These are phyloP conservation scores for Amaranthus palmeri DNA, from an alignment of 148 eudicot genomes.

Conservation along the genomic window DNA sequence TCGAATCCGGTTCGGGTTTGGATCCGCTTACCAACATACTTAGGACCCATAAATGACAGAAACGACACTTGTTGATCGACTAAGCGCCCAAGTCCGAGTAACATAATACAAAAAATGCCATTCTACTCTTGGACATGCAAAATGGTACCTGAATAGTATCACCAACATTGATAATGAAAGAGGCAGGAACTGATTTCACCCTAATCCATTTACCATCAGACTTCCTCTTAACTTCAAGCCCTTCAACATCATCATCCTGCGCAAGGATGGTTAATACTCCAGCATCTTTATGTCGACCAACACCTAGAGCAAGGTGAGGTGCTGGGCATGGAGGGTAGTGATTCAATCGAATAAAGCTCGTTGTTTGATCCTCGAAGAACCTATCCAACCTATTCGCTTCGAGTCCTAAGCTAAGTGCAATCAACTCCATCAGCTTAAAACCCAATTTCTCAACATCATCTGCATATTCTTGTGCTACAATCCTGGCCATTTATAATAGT, in stretches of 20 bases:
- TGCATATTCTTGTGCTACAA: conserved; percentile 19
- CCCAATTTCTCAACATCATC: conserved; percentile 15
- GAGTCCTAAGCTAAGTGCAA: conserved; percentile 21
- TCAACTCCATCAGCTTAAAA: conserved; percentile 14
- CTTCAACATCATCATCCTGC: conserved; percentile 38
- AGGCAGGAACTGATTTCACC: conserved; percentile 36
- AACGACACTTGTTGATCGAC: too few relatives aligned
- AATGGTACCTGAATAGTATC: conserved; percentile 29
- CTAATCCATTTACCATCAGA: conserved; percentile 45
- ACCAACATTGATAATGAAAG: conserved; percentile 43
- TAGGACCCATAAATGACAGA: too few relatives aligned
- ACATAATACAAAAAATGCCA: too few relatives aligned
- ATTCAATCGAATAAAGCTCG: too few relatives aligned
- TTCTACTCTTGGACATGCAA: too few relatives aligned
- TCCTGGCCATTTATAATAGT: conserved; percentile 1
- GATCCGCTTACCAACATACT: too few relatives aligned
- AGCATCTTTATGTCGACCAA: conserved; percentile 41
- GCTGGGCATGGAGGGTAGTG: too few relatives aligned
- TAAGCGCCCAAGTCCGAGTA: too few relatives aligned
- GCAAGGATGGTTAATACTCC: conserved; percentile 43
- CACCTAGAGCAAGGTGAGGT: conserved; percentile 36
- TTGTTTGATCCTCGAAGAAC: conserved; percentile 9
- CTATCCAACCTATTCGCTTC: not conserved
- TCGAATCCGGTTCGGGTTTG: too few relatives aligned
- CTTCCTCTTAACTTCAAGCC: conserved; percentile 42